Evolutionary conservation across 352 stramenopile genomes (phyloP), one percentile per base, ranked within the genome.

Genomic region (Blastocystis sp.): DNA sequence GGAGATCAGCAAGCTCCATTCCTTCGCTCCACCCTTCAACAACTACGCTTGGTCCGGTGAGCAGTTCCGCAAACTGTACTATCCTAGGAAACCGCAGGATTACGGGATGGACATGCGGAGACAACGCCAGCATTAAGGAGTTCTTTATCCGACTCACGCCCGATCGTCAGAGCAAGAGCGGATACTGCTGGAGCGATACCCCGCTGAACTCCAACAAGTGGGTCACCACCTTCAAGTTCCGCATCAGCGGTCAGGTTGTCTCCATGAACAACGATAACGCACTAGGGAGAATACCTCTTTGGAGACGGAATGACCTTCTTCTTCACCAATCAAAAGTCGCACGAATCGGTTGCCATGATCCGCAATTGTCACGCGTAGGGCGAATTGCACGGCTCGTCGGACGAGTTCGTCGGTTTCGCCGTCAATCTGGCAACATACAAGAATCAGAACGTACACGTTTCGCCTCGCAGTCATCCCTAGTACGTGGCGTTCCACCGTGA

Each of bases 371-470:
- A 87, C 11, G 42, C 32, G 0, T 34, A 59, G 54, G 86, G 88
- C 36, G 38, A 77, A 29, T 4, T 90, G 16, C 84, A 89, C 44
- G 88, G 88, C 4, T 63, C 87, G n/a, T 64, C 57, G 16, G 87
- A 88, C 32, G 87, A 71, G 27, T 90, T 91, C 46, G 65, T 75
- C 49, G 90, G 90, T 24, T 75, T 93, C 49, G 89, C 88, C 0
- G 86, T 93, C 40, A 87, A 92, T 34, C 89, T 93, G 8, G 90
- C 92, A 77, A 93, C 90, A 0, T 93, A 92, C 65, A 84, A 87
- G 34, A 92, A 92, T 87, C 87, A 87, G 48, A 90, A 92, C 72
- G 81, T 87, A 59, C 16, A 11, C 40, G 36, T 49, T 48, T 87
- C 32, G 56, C 29, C 27, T 67, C 24, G 18, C 14, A 16, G 14